Evolutionary conservation across 2,329 filamentous ascomycete species (phyloP).

Genomic region (Pleomassaria siparia): DNA sequence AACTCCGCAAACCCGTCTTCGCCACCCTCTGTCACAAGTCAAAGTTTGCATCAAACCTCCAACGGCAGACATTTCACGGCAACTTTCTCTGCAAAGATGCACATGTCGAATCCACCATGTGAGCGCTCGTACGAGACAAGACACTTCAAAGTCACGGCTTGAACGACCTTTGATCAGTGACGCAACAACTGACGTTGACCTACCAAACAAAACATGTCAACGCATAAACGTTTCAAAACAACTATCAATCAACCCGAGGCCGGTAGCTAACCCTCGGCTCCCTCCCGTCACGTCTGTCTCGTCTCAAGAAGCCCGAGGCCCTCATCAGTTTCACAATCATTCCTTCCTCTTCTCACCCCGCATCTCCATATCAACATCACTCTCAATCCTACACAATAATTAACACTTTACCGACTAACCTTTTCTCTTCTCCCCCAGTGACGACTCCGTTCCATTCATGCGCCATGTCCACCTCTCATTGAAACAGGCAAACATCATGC

Average conservation of each 20-base stretch:
- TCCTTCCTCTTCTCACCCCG: neutral
- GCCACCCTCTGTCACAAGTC: too few species aligned
- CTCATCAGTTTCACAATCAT: neutral
- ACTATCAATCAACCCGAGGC: conserved; percentile 1
- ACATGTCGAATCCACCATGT: neutral
- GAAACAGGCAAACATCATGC: conserved; percentile 3
- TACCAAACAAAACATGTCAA: conserved; percentile 1
- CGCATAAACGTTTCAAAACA: conserved; percentile 3
- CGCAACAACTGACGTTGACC: neutral
- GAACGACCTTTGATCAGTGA: neutral
- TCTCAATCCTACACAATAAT: neutral
- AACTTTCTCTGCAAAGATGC: neutral
- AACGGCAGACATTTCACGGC: neutral
- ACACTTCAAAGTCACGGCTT: neutral
- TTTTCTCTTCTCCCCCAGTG: neutral
- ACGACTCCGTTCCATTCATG: neutral
- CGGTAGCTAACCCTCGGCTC: neutral
- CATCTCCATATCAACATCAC: neutral
- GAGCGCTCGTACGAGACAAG: neutral
- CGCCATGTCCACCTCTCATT: neutral
- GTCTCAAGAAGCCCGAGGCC: neutral
- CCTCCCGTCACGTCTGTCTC: neutral
- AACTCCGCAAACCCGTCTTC: neutral
- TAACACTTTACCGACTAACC: neutral
- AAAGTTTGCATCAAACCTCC: neutral